These are phyloP conservation scores for Ogataea naganishii DNA, from an alignment of 805 yeast genomes.

Conservation along the genomic window DNA sequence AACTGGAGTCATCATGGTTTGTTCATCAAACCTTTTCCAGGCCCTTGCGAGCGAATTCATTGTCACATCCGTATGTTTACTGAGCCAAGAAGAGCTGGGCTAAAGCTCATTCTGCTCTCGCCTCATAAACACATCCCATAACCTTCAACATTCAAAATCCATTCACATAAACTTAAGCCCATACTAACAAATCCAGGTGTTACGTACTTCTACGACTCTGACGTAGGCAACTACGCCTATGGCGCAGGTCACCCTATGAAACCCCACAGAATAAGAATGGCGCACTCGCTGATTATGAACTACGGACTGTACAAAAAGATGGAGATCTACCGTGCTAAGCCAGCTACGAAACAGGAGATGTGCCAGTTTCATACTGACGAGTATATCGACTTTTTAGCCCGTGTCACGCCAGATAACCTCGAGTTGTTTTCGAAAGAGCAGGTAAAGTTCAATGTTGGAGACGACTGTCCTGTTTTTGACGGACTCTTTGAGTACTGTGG, in stretches of 20 bases:
- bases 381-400: slow-evolving; percentile 82
- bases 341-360: slow-evolving; percentile 97
- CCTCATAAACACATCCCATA: too few relatives aligned
- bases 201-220: slow-evolving; percentile 80
- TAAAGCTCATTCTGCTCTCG: too few relatives aligned
- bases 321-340: slow-evolving; percentile 96
- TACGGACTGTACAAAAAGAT: slow-evolving; percentile 93
- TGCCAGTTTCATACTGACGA: slow-evolving; percentile 98
- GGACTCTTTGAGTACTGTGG: slow-evolving; percentile 70
- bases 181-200: slow-evolving; percentile 33
- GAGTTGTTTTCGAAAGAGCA: slow-evolving; percentile 84
- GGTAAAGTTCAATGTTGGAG: slow-evolving; percentile 90
- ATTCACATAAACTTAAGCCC: too few relatives aligned
- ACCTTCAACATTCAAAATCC: too few relatives aligned
- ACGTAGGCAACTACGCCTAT: slow-evolving; percentile 95
- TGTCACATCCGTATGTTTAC: neutral
- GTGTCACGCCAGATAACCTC: slow-evolving; percentile 89
- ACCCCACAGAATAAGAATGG: slow-evolving; percentile 98
- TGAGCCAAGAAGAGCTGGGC: too few relatives aligned
- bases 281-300: slow-evolving; percentile 93
- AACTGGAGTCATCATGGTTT: too few relatives aligned
- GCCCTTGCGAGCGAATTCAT: neutral
- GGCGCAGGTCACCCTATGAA: slow-evolving; percentile 99
- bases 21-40: too few relatives aligned
- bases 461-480: slow-evolving; percentile 82